Conservation (phyloP, 2,329 filamentous ascomycete species). For the Aspergillus novoparasiticus region DNA sequence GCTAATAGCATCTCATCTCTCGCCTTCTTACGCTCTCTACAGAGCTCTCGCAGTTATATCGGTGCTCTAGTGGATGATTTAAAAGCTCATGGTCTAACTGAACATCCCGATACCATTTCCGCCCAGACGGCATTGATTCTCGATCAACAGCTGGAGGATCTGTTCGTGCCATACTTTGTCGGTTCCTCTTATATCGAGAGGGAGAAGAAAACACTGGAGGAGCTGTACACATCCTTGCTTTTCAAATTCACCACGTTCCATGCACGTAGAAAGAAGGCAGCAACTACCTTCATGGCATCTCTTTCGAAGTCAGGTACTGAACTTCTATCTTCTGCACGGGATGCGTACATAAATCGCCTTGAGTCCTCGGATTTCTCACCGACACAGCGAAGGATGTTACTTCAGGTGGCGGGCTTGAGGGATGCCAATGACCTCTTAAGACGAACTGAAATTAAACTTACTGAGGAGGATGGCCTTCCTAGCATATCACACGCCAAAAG, state of each 20-base stretch:
- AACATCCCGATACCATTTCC: conserved; percentile 89
- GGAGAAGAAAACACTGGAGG: conserved; percentile 70
- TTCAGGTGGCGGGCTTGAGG: conserved; percentile 80
- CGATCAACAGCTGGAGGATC: conserved; percentile 69
- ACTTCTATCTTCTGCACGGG: conserved; percentile 81
- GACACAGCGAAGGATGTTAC: conserved; percentile 87
- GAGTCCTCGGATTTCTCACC: conserved; percentile 85
- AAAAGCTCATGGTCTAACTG: conserved; percentile 90
- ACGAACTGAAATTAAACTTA: conserved; percentile 85
- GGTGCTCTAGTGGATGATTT: conserved; percentile 85
- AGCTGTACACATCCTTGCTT: conserved; percentile 84
- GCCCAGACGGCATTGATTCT: conserved; percentile 74
- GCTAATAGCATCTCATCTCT: conserved; percentile 88
- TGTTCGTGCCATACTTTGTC: conserved; percentile 68
- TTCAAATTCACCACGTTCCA: conserved; percentile 99
- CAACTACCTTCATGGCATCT: conserved; percentile 89
- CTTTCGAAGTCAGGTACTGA: conserved; percentile 89
- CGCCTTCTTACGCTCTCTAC: conserved; percentile 85
- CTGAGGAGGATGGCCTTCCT: conserved; percentile 83
- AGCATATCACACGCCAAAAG: conserved; percentile 88
- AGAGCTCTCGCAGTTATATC: conserved; percentile 89
- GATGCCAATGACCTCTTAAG: conserved; percentile 66
- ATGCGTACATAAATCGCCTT: conserved; percentile 85
- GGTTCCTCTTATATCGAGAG: conserved; percentile 67
- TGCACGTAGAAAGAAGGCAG: conserved; percentile 74